Conservation (phyloP, 148 eudicot species). For the Amaranthus palmeri region DNA sequence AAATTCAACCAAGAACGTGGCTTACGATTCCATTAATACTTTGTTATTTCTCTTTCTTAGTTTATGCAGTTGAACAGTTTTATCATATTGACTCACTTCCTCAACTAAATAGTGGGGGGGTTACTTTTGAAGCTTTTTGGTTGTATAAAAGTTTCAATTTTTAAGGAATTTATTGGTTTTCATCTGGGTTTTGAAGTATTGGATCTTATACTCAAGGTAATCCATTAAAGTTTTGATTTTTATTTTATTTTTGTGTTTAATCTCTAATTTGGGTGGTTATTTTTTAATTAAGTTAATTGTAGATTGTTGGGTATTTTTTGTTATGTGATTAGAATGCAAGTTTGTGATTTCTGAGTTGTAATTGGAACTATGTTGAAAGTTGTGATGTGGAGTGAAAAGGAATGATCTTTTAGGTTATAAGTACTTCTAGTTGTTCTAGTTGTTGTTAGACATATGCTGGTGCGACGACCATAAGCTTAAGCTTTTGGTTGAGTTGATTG, state of each 20-base stretch:
- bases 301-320: not conserved
- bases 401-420: not conserved
- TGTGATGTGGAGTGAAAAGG: not conserved
- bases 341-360: slow-evolving; percentile 11
- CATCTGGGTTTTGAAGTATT: slow-evolving; percentile 29
- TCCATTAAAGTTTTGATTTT: slow-evolving; percentile 14
- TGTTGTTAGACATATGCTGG: too few relatives aligned
- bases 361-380: not conserved
- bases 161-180: slow-evolving; percentile 5
- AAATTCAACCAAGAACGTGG: slow-evolving; percentile 26
- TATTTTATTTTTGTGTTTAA: not conserved
- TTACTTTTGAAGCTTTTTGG: slow-evolving; percentile 12
- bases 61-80: not conserved
- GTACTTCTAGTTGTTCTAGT: not conserved
- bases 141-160: slow-evolving; percentile 13
- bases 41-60: slow-evolving; percentile 14
- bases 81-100: slow-evolving; percentile 1
- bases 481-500: too few relatives aligned
- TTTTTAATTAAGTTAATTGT: not conserved
- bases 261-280: not conserved
- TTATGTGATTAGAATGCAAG: not conserved
- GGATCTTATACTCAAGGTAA: slow-evolving; percentile 23
- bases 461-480: too few relatives aligned
- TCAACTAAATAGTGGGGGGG: slow-evolving; percentile 13
- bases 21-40: slow-evolving; percentile 25